Evolutionary conservation across 2,329 filamentous ascomycete species (phyloP).

Genomic region (Botryotinia globosa): DNA sequence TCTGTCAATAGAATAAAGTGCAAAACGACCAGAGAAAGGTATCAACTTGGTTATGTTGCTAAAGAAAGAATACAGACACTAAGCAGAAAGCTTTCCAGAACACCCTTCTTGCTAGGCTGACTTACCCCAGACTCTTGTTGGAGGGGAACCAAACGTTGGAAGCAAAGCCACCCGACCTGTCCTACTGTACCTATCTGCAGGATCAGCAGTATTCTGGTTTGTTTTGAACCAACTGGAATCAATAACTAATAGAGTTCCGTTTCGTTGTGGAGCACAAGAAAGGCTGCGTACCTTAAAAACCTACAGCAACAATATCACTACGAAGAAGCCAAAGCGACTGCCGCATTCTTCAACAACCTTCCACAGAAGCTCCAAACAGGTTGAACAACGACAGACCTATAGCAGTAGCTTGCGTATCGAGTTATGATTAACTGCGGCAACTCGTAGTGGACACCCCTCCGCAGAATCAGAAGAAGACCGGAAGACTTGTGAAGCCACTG

Average conservation of each 20-base stretch:
- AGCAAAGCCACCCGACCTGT: neutral
- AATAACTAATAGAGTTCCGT: neutral
- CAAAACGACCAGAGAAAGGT: neutral
- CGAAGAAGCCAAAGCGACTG: neutral
- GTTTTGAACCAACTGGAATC: neutral
- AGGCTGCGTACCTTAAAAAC: neutral
- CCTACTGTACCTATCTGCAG: neutral
- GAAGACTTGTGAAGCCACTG: neutral
- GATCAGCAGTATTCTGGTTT: neutral
- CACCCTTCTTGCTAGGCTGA: neutral
- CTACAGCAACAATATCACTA: neutral
- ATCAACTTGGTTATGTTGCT: neutral
- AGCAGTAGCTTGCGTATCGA: neutral
- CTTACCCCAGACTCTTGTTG: neutral
- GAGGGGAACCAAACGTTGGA: neutral
- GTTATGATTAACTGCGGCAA: neutral
- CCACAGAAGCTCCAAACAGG: neutral
- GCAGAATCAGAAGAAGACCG: neutral
- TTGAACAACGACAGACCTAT: neutral
- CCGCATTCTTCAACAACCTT: neutral
- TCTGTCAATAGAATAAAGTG: neutral
- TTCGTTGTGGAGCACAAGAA: neutral
- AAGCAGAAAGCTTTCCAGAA: neutral
- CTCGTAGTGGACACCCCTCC: no score
- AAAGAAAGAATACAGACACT: neutral